A percentile compares a stretch with the other conserved stretches of the same genome.
Conservation (phyloP, 1,284 basidiomycete species). For the Heterobasidion annosum region DNA sequence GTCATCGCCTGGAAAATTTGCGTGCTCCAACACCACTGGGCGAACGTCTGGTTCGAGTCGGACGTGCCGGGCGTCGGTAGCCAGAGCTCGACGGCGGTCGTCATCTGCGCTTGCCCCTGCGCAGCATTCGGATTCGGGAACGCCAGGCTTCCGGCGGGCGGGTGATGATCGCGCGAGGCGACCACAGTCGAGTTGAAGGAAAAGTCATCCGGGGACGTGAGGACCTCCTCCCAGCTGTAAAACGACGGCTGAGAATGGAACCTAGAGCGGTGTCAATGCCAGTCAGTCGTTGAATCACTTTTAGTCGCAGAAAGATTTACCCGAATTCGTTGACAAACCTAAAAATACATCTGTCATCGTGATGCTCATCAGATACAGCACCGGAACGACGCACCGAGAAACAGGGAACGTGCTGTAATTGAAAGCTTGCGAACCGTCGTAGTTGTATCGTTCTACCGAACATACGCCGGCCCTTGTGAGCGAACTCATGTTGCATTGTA, state of each 20-base stretch:
- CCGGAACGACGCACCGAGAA: slow-evolving; percentile 10
- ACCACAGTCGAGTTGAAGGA: slow-evolving; percentile 53
- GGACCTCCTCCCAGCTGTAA: slow-evolving; percentile 53
- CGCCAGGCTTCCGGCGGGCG: slow-evolving; percentile 41
- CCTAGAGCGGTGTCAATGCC: slow-evolving; percentile 16
- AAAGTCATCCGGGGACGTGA: slow-evolving; percentile 40
- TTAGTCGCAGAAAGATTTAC: slow-evolving; percentile 17
- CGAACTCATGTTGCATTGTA: too few species aligned
- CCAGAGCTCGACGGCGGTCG: slow-evolving; percentile 40
- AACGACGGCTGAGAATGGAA: slow-evolving; percentile 63
- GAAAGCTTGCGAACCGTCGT: slow-evolving; percentile 45
- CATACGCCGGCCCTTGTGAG: background rate
- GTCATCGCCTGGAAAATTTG: slow-evolving; percentile 50
- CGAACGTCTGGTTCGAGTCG: slow-evolving; percentile 47
- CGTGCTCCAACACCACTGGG: slow-evolving; percentile 54
- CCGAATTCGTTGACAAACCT: slow-evolving; percentile 59
- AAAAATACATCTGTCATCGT: too few species aligned
- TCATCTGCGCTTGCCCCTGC: slow-evolving; percentile 48
- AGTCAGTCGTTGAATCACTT: background rate
- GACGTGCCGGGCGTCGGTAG: slow-evolving; percentile 41
- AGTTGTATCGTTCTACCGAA: slow-evolving; percentile 43
- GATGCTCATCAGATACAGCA: too few species aligned
- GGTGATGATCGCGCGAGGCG: slow-evolving; percentile 50
- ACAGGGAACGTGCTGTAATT: slow-evolving; percentile 48
- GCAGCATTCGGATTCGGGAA: slow-evolving; percentile 52